phyloP scores from a whole-genome alignment of 768 basidiomycete species.

The Termitomyces sp. region DNA sequence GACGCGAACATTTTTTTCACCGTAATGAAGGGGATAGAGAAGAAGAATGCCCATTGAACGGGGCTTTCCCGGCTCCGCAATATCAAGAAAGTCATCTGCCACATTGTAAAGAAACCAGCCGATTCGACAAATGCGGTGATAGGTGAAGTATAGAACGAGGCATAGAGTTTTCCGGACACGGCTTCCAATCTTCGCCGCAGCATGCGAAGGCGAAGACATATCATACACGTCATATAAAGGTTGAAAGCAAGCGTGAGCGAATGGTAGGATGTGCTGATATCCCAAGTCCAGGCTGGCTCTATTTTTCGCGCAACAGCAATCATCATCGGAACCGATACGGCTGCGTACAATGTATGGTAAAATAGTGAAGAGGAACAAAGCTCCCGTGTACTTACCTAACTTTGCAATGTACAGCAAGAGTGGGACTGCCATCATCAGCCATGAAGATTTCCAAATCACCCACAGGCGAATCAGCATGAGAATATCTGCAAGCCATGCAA shows the following conservation, averaged over 20 bases:
- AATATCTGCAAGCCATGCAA: conserved; percentile 31
- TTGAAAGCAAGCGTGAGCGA: conserved; percentile 27
- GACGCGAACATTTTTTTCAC: conserved; percentile 16
- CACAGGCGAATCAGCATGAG: conserved; percentile 31
- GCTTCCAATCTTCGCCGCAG: conserved; percentile 28
- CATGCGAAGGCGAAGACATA: conserved; percentile 25
- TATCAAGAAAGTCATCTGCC: conserved; percentile 25
- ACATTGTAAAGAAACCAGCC: conserved; percentile 31
- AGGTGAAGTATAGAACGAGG: conserved; percentile 30
- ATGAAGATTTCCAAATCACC: conserved; percentile 28
- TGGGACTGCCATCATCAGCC: conserved; percentile 24
- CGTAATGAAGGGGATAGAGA: conserved; percentile 24
- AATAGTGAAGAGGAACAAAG: not conserved
- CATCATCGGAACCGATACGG: conserved; percentile 28
- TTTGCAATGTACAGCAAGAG: conserved; percentile 25
- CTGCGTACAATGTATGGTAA: conserved; percentile 13
- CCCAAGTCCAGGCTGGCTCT: conserved; percentile 9
- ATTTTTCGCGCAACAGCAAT: conserved; percentile 18
- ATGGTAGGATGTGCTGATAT: conserved; percentile 20
- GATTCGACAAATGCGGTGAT: conserved; percentile 34
- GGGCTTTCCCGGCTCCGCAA: conserved; percentile 17
- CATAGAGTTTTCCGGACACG: conserved; percentile 29
- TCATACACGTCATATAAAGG: conserved; percentile 21
- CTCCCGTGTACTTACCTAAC: conserved; percentile 20
- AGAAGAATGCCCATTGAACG: conserved; percentile 25